phyloP scores from a whole-genome alignment of 371 early-diverging fungal genomes.

The Syncephalastrum racemosum region DNA sequence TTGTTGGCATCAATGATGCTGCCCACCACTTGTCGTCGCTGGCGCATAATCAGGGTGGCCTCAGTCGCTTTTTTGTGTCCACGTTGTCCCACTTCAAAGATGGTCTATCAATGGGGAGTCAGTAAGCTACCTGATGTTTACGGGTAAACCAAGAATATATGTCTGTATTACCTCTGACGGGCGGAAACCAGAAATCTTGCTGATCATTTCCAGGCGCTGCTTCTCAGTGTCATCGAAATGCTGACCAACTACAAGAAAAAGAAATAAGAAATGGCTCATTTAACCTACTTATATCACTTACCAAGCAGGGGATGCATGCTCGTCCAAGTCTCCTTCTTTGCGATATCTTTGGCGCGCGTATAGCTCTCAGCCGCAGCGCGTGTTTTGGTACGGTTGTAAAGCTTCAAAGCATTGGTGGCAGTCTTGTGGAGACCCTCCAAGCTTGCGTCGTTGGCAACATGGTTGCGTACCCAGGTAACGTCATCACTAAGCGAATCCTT shows the following conservation, averaged over 20 bases:
- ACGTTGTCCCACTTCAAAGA: conserved; percentile 89
- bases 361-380: conserved; percentile 86
- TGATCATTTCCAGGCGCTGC: conserved; percentile 66
- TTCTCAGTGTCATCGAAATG: conserved; percentile 47
- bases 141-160: not conserved
- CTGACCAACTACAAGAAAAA: conserved; percentile 12
- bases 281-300: conserved; percentile 14
- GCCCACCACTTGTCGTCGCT: conserved; percentile 66
- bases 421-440: conserved; percentile 66
- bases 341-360: conserved; percentile 81
- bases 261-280: not conserved
- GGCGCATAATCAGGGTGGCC: conserved; percentile 77
- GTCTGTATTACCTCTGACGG: conserved; percentile 66
- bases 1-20: conserved; percentile 58
- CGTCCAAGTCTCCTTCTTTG: conserved; percentile 50
- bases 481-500: conserved; percentile 64
- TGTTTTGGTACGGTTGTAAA: conserved; percentile 81
- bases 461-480: conserved; percentile 68
- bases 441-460: conserved; percentile 59
- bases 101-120: conserved; percentile 50
- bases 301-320: conserved; percentile 81
- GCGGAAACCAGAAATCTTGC: conserved; percentile 75
- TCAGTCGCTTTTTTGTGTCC: conserved; percentile 74
- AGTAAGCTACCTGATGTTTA: not conserved
- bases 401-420: conserved; percentile 82